Percentiles rank a stretch among this genome's conserved stretches.
These are phyloP conservation scores for Diutina siamensis DNA, from an alignment of 1,139 yeast species.

Conservation along the genomic window DNA sequence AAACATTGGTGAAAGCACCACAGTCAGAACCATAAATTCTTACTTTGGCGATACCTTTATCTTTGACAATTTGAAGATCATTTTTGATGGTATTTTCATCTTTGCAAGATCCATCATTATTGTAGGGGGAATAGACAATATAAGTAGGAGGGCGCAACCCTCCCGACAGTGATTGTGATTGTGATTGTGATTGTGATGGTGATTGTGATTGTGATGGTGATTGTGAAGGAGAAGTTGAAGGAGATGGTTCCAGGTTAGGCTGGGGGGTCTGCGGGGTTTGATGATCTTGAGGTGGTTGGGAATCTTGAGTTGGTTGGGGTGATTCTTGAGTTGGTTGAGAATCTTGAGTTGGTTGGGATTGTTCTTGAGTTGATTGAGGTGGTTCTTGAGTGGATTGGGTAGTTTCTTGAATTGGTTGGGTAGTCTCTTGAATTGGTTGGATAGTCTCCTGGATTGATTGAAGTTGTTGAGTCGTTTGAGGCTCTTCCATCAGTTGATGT, in stretches of 20 bases:
- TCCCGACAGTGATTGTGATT: not conserved
- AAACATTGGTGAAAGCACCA: conserved; percentile 50
- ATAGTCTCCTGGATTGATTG: too few species aligned
- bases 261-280: not conserved
- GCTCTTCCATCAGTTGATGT: too few species aligned
- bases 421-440: too few species aligned
- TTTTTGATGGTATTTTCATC: conserved; percentile 34
- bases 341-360: not conserved
- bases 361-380: not conserved
- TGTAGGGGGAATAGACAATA: conserved; percentile 65
- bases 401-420: too few species aligned
- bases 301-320: not conserved
- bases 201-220: too few species aligned
- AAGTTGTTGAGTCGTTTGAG: too few species aligned
- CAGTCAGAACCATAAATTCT: conserved; percentile 87
- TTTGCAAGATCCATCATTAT: conserved; percentile 58
- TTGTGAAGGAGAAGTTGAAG: too few species aligned
- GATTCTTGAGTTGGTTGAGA: not conserved
- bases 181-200: not conserved
- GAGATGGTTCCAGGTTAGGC: too few species aligned
- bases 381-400: too few species aligned
- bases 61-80: conserved; percentile 48
- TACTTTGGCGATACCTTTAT: conserved; percentile 51
- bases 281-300: not conserved
- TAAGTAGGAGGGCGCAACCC: conserved; percentile 8